A percentile compares a stretch with the other conserved stretches of the same genome.
Evolutionary conservation across 805 yeast species (phyloP).

Genomic region (Saccharomycopsis synnaedendra): DNA sequence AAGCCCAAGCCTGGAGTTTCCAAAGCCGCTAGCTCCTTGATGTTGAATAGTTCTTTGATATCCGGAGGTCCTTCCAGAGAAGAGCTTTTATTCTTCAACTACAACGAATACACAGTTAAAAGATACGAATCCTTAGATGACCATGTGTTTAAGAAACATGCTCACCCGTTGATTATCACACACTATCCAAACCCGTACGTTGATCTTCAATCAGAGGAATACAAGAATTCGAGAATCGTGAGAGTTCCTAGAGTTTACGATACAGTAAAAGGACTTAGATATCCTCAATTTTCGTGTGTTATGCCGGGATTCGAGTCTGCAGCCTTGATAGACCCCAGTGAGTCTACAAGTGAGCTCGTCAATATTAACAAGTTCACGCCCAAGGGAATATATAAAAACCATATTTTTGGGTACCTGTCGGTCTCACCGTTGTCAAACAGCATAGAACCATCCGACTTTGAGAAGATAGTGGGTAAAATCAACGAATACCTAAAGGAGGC

Average conservation of each 20-base stretch:
- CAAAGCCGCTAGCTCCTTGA: too few species aligned
- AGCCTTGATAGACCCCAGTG: constrained; percentile 28
- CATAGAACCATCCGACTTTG: constrained; percentile 28
- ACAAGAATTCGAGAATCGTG: constrained; percentile 41
- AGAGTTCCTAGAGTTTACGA: constrained; percentile 45
- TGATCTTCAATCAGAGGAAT: constrained; percentile 22
- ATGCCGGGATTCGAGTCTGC: constrained; percentile 59
- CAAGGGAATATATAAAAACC: constrained; percentile 28
- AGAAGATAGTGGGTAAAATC: constrained; percentile 29
- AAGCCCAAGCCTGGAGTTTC: not conserved
- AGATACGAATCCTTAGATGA: constrained; percentile 18
- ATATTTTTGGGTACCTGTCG: constrained; percentile 42
- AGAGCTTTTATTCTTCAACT: constrained; percentile 43
- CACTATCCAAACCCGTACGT: constrained; percentile 57
- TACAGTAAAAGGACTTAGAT: constrained; percentile 17
- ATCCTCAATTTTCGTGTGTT: constrained; percentile 44
- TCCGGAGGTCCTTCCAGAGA: not conserved
- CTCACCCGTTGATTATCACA: constrained; percentile 36
- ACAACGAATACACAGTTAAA: constrained; percentile 44
- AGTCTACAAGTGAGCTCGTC: not conserved
- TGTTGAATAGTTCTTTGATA: too few species aligned
- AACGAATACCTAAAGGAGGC: constrained; percentile 33
- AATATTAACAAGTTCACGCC: constrained; percentile 23
- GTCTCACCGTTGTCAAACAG: constrained; percentile 36
- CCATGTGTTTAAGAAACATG: constrained; percentile 4